A percentile compares a stretch with the other conserved stretches of the same genome.
These are phyloP conservation scores for Tothia fuscella DNA, from an alignment of 2,329 filamentous ascomycete genomes.

Conservation along the genomic window DNA sequence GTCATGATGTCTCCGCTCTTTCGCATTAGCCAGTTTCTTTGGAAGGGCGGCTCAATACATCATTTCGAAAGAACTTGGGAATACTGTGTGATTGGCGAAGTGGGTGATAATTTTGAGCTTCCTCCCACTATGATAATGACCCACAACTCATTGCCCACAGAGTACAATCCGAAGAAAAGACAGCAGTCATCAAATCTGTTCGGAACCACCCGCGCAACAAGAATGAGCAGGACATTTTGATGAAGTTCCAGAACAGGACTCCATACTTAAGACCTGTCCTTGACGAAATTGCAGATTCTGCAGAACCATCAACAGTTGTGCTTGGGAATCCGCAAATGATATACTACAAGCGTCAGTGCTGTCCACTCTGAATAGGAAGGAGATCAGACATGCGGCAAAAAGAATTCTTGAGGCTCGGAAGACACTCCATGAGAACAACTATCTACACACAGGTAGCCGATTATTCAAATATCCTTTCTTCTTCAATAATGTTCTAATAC, in stretches of 20 bases:
- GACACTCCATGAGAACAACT: constrained; percentile 19
- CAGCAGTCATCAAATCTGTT: constrained; percentile 19
- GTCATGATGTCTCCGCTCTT: not conserved
- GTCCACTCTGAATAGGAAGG: constrained; percentile 15
- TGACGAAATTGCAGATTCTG: constrained; percentile 19
- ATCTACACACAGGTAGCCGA: constrained; percentile 18
- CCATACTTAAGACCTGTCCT: constrained; percentile 18
- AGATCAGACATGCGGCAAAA: constrained; percentile 14
- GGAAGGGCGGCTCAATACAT: constrained; percentile 10
- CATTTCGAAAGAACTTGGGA: constrained; percentile 8
- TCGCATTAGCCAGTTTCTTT: constrained; percentile 2
- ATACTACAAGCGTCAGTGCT: constrained; percentile 13
- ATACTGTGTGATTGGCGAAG: constrained; percentile 12
- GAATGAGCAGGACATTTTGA: constrained; percentile 20
- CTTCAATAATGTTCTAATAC: not conserved
- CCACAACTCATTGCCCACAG: constrained; percentile 2
- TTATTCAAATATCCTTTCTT: constrained; percentile 4
- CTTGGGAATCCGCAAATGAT: constrained; percentile 16
- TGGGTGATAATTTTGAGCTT: constrained; percentile 6
- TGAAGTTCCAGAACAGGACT: constrained; percentile 17
- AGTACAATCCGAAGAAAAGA: constrained; percentile 11
- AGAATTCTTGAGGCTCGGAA: constrained; percentile 17
- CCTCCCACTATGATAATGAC: not conserved
- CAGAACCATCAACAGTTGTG: constrained; percentile 15
- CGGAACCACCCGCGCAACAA: constrained; percentile 15